Conservation (phyloP, 169 alveolate species). For the Cryptosporidium bovis region DNA sequence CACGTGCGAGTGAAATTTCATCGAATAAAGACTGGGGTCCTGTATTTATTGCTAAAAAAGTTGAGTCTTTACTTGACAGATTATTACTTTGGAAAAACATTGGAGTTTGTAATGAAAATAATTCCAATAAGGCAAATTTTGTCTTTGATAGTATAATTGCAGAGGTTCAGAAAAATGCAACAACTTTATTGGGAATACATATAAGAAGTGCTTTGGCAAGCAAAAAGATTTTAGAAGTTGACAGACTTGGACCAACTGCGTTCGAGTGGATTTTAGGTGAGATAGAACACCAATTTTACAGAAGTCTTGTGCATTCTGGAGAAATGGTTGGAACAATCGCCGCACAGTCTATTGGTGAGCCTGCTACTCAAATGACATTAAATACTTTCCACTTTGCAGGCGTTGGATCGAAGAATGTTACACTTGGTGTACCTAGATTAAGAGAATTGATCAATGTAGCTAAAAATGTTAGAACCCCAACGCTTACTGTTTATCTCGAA, state of each 20-base stretch:
- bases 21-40: conserved; percentile 76
- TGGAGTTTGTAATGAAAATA: conserved; percentile 45
- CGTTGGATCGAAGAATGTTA: conserved; percentile 98
- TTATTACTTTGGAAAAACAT: conserved; percentile 57
- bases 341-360: conserved; percentile 99
- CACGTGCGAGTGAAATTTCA: conserved; percentile 31
- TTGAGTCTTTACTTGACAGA: conserved; percentile 65
- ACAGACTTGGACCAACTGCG: conserved; percentile 92
- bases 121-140: conserved; percentile 81
- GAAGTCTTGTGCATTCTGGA: conserved; percentile 98
- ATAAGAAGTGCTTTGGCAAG: conserved; percentile 92
- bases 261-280: conserved; percentile 98
- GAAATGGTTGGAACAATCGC: conserved; percentile 99
- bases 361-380: conserved; percentile 99
- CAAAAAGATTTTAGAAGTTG: conserved; percentile 92
- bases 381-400: conserved; percentile 99
- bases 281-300: conserved; percentile 93
- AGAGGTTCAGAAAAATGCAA: conserved; percentile 94
- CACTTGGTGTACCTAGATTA: conserved; percentile 98
- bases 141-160: conserved; percentile 76
- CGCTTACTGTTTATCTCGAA: conserved; percentile 92
- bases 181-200: conserved; percentile 93
- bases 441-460: conserved; percentile 99
- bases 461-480: conserved; percentile 98
- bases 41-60: conserved; percentile 59